Base-by-base conservation (phyloP, 2,329 filamentous ascomycete genomes). In the Talaromyces amestolkiae region DNA sequence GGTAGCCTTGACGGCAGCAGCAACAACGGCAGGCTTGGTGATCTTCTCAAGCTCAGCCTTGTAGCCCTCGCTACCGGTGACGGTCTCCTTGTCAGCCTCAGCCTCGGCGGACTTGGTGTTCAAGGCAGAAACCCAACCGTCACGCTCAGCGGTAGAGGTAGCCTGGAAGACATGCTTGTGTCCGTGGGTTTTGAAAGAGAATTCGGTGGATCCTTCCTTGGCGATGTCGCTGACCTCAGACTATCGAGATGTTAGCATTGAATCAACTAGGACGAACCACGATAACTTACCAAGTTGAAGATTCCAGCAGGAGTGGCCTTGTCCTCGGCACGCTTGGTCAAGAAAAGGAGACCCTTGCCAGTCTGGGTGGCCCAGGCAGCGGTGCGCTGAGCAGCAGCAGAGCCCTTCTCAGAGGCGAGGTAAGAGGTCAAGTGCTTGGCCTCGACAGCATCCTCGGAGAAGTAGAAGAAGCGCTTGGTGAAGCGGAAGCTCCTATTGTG, bases 111-210 rank as follows among this genome's bases (percentile, higher is more conserved):
- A 86, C 84, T 93, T 92, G 74, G 86, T 82, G 86, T 95, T 93
- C 72, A 97, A 79, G 75, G 93, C 90, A 68, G 88, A 82, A 73
- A 96, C 87, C 95, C 95, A 98, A 85, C 91, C 92, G 80, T 97
- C 92, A 76, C 94, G 93, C 82, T 97, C 93, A 66, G 87, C 83
- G 58, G 86, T 73, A 73, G 76, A 89, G 73, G 83, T 75, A 65
- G 94, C 92, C 87, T 97, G 94, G 86, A 99, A 97, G 67, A 86
- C 86, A 86, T 97, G 93, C 88, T 97, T 96, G 82, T 96, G 90
- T 72, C 90, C 91, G 80, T 90, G 89, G 76, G 91, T 82, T 77
- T 89, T 91, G 84, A 98, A 91, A 75, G 88, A 84, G 84, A 99
- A 97, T 81, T 95, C 93, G 81, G 87, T 86, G 70, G 86, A 76